phyloP scores from a whole-genome alignment of 805 yeast species.

The Lipomyces orientalis region DNA sequence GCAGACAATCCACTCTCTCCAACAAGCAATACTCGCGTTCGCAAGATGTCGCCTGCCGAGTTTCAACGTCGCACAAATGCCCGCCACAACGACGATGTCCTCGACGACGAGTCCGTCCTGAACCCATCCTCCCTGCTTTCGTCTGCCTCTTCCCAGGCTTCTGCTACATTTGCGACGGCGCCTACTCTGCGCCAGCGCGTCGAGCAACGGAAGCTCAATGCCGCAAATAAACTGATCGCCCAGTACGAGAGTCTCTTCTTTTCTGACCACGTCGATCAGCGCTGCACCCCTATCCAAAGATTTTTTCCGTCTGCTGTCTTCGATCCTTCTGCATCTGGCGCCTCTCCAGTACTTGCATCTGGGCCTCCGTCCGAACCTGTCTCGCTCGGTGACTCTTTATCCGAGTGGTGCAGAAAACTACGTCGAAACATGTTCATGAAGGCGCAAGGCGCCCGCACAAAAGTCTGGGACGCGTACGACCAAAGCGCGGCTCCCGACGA shows the following conservation, averaged over 20 bases:
- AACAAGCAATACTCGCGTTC: constrained; percentile 10
- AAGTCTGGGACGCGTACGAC: constrained; percentile 34
- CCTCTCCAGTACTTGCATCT: constrained; percentile 7
- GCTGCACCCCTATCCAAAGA: constrained; percentile 27
- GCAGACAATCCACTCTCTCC: neutral
- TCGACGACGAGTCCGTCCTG: constrained; percentile 20
- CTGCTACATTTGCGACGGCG: constrained; percentile 20
- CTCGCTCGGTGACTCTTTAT: constrained; percentile 14
- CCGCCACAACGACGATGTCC: neutral
- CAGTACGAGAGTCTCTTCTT: constrained; percentile 27
- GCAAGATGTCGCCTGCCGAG: constrained; percentile 25
- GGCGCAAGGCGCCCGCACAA: constrained; percentile 18
- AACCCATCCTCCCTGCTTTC: neutral
- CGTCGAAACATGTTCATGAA: constrained; percentile 19
- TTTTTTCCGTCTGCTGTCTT: constrained; percentile 28
- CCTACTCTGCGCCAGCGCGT: constrained; percentile 24
- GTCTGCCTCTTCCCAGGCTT: neutral
- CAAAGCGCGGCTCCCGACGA: neutral
- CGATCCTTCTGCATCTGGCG: constrained; percentile 24
- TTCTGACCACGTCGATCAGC: constrained; percentile 35
- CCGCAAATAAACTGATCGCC: constrained; percentile 20
- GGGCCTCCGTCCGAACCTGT: constrained; percentile 1
- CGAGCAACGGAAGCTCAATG: constrained; percentile 21
- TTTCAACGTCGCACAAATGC: constrained; percentile 17
- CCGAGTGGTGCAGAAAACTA: constrained; percentile 27